A percentile compares a stretch with the other conserved stretches of the same genome.
Evolutionary conservation across 805 yeast species (phyloP).

Genomic region (Candida incommunis): DNA sequence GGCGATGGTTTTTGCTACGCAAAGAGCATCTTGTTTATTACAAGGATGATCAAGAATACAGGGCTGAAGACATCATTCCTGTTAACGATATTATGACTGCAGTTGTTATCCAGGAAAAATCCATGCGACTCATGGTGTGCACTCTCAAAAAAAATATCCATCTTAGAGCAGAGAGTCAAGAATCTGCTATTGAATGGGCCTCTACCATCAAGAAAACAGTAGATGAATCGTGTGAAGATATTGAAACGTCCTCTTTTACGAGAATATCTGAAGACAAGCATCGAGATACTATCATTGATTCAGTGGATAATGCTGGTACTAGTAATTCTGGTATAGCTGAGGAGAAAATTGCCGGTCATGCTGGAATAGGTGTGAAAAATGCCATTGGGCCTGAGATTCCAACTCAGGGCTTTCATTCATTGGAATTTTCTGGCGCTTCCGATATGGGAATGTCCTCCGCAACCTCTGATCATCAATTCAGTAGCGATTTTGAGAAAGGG

Average conservation of each 20-base stretch:
- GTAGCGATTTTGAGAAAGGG: neutral
- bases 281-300: neutral
- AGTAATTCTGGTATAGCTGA: neutral
- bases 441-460: neutral
- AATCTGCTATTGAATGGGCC: neutral
- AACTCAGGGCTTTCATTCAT: neutral
- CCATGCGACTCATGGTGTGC: neutral
- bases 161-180: neutral
- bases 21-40: constrained; percentile 18
- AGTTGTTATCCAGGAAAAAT: neutral
- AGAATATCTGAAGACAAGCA: neutral
- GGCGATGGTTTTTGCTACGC: constrained; percentile 24
- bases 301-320: neutral
- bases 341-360: too few relatives aligned
- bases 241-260: neutral
- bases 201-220: neutral
- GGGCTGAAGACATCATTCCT: constrained; percentile 17
- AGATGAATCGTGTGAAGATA: constrained; percentile 1
- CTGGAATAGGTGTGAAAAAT: too few relatives aligned
- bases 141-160: neutral
- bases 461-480: neutral
- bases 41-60: constrained; percentile 23
- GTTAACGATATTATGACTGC: constrained; percentile 20
- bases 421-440: neutral
- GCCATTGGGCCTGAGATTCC: neutral